phyloP scores from a whole-genome alignment of 2,329 filamentous ascomycete species.

The Aotearoamyces nothofagi region DNA sequence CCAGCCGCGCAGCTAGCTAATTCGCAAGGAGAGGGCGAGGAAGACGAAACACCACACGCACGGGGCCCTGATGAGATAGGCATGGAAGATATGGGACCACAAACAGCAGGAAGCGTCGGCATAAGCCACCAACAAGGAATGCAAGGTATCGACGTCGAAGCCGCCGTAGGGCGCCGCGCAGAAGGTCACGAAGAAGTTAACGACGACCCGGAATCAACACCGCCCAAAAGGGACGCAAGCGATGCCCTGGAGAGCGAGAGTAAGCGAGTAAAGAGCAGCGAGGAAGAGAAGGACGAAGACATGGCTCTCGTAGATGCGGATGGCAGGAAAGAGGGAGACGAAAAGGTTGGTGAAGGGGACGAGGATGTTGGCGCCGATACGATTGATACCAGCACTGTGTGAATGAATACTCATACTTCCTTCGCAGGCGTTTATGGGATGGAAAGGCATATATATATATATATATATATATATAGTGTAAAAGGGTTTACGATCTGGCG shows the following conservation, averaged over 20 bases:
- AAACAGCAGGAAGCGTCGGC: conserved; percentile 25
- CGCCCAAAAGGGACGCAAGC: not conserved
- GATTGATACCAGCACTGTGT: conserved; percentile 9
- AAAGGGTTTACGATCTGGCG: too few species aligned
- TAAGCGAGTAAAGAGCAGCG: conserved; percentile 3
- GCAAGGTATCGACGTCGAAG: conserved; percentile 42
- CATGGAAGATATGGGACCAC: conserved; percentile 73
- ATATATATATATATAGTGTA: too few species aligned
- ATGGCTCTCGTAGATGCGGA: conserved; percentile 8
- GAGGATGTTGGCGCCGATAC: conserved; percentile 9
- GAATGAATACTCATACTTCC: conserved; percentile 3
- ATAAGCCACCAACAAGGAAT: too few species aligned
- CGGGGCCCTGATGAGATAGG: conserved; percentile 76
- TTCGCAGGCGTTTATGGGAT: too few species aligned
- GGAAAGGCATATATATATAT: too few species aligned
- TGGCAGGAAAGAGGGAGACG: conserved; percentile 8
- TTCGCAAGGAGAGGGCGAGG: conserved; percentile 19
- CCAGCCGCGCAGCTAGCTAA: conserved; percentile 42
- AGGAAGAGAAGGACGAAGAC: conserved; percentile 5
- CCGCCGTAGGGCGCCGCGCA: conserved; percentile 40
- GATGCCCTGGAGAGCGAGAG: conserved; percentile 3
- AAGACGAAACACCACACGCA: conserved; percentile 60
- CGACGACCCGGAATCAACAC: conserved; percentile 6
- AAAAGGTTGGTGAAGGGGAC: conserved; percentile 2
- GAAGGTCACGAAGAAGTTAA: conserved; percentile 10